Evolutionary conservation across 768 basidiomycete genomes (phyloP), one percentile per base, ranked within the genome.

Genomic region (Hortiboletus campestris): DNA sequence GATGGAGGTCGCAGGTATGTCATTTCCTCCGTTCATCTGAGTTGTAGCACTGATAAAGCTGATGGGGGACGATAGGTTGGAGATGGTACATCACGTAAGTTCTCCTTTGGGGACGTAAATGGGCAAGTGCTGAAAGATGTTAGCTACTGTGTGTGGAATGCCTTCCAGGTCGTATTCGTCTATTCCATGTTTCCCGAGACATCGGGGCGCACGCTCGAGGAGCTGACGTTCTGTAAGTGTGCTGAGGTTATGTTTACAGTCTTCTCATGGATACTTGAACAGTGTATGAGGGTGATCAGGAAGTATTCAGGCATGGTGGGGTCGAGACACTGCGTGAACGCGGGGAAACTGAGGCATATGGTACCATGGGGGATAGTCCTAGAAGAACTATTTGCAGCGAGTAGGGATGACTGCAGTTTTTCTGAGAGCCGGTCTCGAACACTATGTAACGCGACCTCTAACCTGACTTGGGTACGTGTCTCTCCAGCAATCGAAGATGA

Each of bases 121-220:
- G 16, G 16, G 11, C 6, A 1, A 1, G 22, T 16, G 4, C 32
- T 60, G 39, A 55, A 39, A 6, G 2, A 11, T 2, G 1, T 19
- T 42, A 61, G 53, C 2, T 61, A 61, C 25, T 25, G 25, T 25
- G 25, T 25, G 25, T 25, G 25, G 25, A 25, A 44, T 28, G 58
- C 53, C 12, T 55, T 60, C n/a, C 48, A 59, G n/a, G 42, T 61
- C 12, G 52, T 39, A 25, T 61, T 61, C 34, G 42, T 60, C 42
- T 60, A 60, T 44, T n/a, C 51, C 14, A 51, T 59, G 57, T 55
- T 60, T 34, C 57, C 59, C 4, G 59, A 60, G 36, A 60, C 59
- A 5, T 60, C 59, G 14, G 58, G 25, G 25, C 25, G 25, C 25
- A 60, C 60, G 2, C 51, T 61, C 13, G 60, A 61, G 34, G 58